Evolutionary conservation across 179 eudicot species (phyloP).

Genomic region (Gypsophila paniculata): DNA sequence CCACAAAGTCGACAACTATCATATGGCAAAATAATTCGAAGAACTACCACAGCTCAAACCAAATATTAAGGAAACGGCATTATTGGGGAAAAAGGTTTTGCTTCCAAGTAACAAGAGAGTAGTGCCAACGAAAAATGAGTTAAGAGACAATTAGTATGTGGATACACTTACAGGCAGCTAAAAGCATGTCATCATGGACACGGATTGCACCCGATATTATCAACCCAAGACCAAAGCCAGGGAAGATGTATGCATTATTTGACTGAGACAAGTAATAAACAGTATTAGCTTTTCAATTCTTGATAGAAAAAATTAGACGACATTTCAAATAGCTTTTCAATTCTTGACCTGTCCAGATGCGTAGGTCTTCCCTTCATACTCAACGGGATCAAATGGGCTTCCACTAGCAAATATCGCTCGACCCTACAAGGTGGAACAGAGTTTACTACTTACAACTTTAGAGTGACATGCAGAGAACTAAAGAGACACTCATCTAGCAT

Average conservation of each 20-base stretch:
- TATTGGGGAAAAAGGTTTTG: background rate
- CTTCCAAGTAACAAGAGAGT: background rate
- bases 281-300: background rate
- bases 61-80: background rate
- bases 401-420: slow-evolving; percentile 89
- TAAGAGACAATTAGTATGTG: background rate
- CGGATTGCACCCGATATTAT: slow-evolving; percentile 91
- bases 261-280: slow-evolving; percentile 40
- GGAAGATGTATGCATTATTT: slow-evolving; percentile 96
- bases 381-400: slow-evolving; percentile 84
- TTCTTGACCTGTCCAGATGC: slow-evolving; percentile 74
- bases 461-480: background rate
- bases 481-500: background rate
- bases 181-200: slow-evolving; percentile 87
- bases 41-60: background rate
- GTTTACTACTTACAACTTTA: background rate
- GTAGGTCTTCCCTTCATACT: slow-evolving; percentile 55
- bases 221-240: slow-evolving; percentile 90
- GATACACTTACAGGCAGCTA: slow-evolving; percentile 78
- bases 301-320: background rate
- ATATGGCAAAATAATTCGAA: background rate
- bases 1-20: background rate
- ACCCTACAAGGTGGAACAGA: slow-evolving; percentile 43
- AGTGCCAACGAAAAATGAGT: background rate
- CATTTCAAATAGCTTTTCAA: background rate